Conservation (phyloP, 1,139 yeast genomes). For the Candida sp. region DNA sequence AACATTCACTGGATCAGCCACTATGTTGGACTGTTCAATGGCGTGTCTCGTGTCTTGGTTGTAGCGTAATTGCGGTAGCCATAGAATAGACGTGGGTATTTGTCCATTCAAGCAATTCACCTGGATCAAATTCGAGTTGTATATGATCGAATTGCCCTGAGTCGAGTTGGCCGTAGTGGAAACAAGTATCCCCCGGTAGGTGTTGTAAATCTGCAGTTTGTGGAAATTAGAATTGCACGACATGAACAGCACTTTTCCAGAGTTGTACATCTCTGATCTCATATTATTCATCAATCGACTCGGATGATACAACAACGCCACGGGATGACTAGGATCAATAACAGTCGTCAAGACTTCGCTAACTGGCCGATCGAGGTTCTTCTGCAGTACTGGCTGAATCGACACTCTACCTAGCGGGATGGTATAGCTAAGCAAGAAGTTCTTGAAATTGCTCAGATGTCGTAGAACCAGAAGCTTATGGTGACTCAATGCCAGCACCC, state of each 20-base stretch:
- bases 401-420: conserved; percentile 1
- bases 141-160: conserved; percentile 2
- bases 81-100: conserved; percentile 17
- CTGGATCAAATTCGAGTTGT: conserved; percentile 1
- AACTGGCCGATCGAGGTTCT: background rate
- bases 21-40: background rate
- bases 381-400: background rate
- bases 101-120: conserved; percentile 4
- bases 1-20: background rate
- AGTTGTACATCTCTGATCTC: conserved; percentile 9
- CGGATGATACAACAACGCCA: conserved; percentile 21
- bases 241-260: conserved; percentile 14
- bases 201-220: background rate
- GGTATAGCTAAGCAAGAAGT: background rate
- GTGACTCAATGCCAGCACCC: conserved; percentile 21
- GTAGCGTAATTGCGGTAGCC: conserved; percentile 24
- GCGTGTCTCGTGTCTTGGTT: background rate
- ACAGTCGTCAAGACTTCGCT: conserved; percentile 1
- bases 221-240: conserved; percentile 2
- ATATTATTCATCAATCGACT: conserved; percentile 13
- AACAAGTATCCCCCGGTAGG: background rate
- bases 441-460: background rate
- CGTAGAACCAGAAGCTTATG: conserved; percentile 2
- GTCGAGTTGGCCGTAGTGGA: background rate
- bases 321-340: background rate